A percentile compares a stretch with the other conserved stretches of the same genome.
Evolutionary conservation across 2,329 filamentous ascomycete species (phyloP).

Genomic region (Chalaropsis ovoidea): DNA sequence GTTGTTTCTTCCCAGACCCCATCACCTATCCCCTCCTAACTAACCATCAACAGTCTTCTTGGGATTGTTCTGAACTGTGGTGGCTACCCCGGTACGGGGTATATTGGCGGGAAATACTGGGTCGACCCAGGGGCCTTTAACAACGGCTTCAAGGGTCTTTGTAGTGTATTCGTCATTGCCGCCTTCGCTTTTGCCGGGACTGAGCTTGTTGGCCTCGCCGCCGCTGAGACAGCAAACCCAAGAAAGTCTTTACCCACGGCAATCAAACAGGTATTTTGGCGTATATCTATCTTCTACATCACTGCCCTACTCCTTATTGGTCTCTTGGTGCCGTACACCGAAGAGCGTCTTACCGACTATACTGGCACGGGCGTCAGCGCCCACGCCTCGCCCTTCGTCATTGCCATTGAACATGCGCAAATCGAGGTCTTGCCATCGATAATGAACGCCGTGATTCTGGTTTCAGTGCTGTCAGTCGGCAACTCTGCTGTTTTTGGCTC

Average conservation of each 20-base stretch:
- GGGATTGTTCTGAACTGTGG: constrained; percentile 79
- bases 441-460: constrained; percentile 91
- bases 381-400: constrained; percentile 81
- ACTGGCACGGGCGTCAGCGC: constrained; percentile 47
- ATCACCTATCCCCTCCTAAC: constrained; percentile 15
- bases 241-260: constrained; percentile 74
- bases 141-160: constrained; percentile 75
- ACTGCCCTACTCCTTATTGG: constrained; percentile 72
- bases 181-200: constrained; percentile 69
- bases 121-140: constrained; percentile 69
- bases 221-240: constrained; percentile 68
- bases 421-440: constrained; percentile 73
- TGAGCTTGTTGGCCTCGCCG: constrained; percentile 65
- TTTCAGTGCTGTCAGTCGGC: constrained; percentile 80
- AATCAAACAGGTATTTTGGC: constrained; percentile 91
- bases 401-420: constrained; percentile 75
- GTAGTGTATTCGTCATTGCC: constrained; percentile 64
- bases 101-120: constrained; percentile 76
- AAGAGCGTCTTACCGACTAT: constrained; percentile 34
- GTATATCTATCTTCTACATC: constrained; percentile 83
- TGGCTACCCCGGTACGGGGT: constrained; percentile 60
- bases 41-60: constrained; percentile 50
- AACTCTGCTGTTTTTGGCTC: constrained; percentile 89
- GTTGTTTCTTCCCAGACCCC: constrained; percentile 29
- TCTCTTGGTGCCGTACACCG: constrained; percentile 64